Percentiles rank a stretch among this genome's conserved stretches.
These are phyloP conservation scores for Cystofilobasidium ferigula DNA, from an alignment of 768 basidiomycete species.

Conservation along the genomic window DNA sequence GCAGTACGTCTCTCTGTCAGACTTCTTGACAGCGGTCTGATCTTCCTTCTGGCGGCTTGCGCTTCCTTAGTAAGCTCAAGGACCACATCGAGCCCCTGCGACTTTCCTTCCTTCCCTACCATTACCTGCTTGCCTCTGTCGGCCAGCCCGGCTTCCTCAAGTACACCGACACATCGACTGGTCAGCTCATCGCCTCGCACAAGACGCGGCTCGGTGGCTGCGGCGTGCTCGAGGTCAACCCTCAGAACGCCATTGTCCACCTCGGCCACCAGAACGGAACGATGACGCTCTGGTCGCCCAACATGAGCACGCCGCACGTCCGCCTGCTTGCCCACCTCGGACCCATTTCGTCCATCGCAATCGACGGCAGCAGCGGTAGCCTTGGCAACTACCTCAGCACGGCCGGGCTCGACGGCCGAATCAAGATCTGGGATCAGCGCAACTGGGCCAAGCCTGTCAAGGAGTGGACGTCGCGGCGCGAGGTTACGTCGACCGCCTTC, in stretches of 20 bases:
- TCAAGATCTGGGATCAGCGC: slow-evolving; percentile 94
- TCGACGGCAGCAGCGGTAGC: slow-evolving; percentile 59
- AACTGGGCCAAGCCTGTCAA: slow-evolving; percentile 86
- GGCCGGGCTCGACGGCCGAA: slow-evolving; percentile 68
- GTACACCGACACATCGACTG: slow-evolving; percentile 95
- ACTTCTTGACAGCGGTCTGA: neutral
- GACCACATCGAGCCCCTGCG: slow-evolving; percentile 66
- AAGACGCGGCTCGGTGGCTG: slow-evolving; percentile 82
- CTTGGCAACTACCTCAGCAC: slow-evolving; percentile 88
- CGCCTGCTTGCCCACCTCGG: slow-evolving; percentile 84
- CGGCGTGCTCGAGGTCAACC: slow-evolving; percentile 75
- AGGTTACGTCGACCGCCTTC: slow-evolving; percentile 63
- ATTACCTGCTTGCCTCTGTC: slow-evolving; percentile 65
- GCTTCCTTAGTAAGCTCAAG: slow-evolving; percentile 35
- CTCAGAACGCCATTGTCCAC: slow-evolving; percentile 85
- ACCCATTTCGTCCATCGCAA: slow-evolving; percentile 64
- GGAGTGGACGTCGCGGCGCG: slow-evolving; percentile 52
- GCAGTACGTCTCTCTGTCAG: slow-evolving; percentile 44
- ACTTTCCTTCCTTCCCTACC: slow-evolving; percentile 86
- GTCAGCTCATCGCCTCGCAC: slow-evolving; percentile 71
- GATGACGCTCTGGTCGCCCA: slow-evolving; percentile 95
- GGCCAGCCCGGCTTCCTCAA: slow-evolving; percentile 69
- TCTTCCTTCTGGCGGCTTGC: neutral
- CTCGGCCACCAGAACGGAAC: slow-evolving; percentile 91
- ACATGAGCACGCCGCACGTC: slow-evolving; percentile 79